A percentile compares a stretch with the other conserved stretches of the same genome.
Conservation (phyloP, 192 early-diverging fungal genomes). For the Podila clonocystis region DNA sequence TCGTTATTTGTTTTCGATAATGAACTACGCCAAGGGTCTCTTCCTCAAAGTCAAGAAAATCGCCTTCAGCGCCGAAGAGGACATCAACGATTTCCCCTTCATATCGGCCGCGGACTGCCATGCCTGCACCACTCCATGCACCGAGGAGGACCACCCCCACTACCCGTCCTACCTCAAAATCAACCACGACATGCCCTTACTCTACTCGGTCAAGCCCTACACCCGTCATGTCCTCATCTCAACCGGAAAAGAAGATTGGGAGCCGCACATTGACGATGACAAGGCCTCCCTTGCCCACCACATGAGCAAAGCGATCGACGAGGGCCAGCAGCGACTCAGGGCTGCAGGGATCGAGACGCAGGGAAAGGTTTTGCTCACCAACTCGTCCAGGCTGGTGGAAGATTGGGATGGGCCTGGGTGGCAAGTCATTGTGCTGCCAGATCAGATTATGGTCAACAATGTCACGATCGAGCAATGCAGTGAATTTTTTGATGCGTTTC, state of each 20-base stretch:
- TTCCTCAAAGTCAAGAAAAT: slow-evolving; percentile 15
- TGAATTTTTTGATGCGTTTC: slow-evolving; percentile 45
- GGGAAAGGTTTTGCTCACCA: slow-evolving; percentile 23
- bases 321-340: slow-evolving; percentile 10
- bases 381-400: slow-evolving; percentile 29
- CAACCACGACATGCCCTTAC: slow-evolving; percentile 47
- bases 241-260: slow-evolving; percentile 63
- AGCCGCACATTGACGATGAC: slow-evolving; percentile 60
- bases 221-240: slow-evolving; percentile 65
- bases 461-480: slow-evolving; percentile 37
- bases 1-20: not conserved
- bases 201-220: slow-evolving; percentile 65
- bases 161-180: slow-evolving; percentile 65
- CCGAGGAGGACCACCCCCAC: slow-evolving; percentile 45
- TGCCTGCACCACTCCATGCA: slow-evolving; percentile 27
- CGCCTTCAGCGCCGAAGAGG: not conserved
- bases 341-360: not conserved
- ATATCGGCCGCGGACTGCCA: slow-evolving; percentile 28
- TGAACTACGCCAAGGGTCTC: slow-evolving; percentile 28
- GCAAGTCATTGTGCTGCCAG: slow-evolving; percentile 38
- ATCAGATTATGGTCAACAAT: slow-evolving; percentile 40
- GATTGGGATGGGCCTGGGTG: slow-evolving; percentile 40
- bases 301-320: slow-evolving; percentile 42
- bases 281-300: slow-evolving; percentile 51
- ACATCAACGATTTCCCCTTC: slow-evolving; percentile 19